Evolutionary conservation across 163 green algal species (phyloP), one percentile per base, ranked within the genome.

Genomic region (Dunaliella salina): DNA sequence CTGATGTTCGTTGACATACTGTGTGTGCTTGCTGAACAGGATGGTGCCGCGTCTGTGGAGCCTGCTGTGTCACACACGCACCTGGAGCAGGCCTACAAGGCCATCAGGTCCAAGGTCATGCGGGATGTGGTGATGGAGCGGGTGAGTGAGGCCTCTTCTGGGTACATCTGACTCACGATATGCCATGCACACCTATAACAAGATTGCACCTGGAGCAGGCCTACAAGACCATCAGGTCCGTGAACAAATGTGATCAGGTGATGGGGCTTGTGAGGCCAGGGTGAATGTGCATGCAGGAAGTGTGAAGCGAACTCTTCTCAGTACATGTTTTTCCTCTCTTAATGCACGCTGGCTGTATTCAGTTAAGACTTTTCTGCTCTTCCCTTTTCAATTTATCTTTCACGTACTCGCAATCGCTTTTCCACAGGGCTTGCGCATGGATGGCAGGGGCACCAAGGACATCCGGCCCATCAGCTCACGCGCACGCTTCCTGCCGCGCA

Each of bases 391-490:
- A 50, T 50, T 15, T 50, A 50, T 50, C 4, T 50, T 8, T 3
- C 40, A 50, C 40, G 8, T 50, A 50, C 40, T 15, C 40, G 8
- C 40, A 50, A 50, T 8, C 40, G 8, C 40, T 8, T 50, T 50
- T 8, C 8, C 40, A 83, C 88, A 95, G 80, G 92, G 93, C 1
- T 20, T 89, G 33, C 90, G 95, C 15, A 88, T 91, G 24, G 95
- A 99, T 87, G 97, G 97, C 15, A 91, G 97, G 22, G 88, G 88
- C 8, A 80, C 94, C 0, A 80, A 45, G 0, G 93, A 98, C 81
- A 93, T 99, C 67, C 90, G 97, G 0, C 95, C 95, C 59, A 99
- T 99, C 84, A 89, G 86, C 57, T 92, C 85, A 71, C 75, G 86
- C 17, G 82, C 78, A 57, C 33, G 35, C 1, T 33, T 87, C 30